Conservation (phyloP, 1,284 basidiomycete genomes). For the Ganoderma meredithae region DNA sequence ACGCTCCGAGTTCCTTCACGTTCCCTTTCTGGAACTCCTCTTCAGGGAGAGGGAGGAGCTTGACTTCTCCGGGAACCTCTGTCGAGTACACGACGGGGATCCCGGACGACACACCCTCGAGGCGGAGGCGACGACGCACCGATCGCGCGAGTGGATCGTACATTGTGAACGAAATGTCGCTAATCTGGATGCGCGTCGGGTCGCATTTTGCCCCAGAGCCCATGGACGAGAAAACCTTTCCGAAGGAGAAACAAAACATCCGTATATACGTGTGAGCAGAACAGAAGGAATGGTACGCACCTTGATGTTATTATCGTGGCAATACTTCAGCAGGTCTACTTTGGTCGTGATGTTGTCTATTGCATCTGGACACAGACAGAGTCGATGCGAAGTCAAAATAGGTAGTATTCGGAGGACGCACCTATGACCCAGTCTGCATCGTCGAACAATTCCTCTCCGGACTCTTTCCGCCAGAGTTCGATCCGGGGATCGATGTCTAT, state of each 20-base stretch:
- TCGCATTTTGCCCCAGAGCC: constrained; percentile 97
- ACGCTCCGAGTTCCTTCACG: constrained; percentile 90
- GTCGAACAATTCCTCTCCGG: constrained; percentile 74
- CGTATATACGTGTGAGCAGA: not conserved
- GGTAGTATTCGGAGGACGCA: constrained; percentile 43
- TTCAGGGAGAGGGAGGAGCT: constrained; percentile 89
- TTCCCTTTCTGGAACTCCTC: constrained; percentile 92
- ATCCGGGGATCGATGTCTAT: constrained; percentile 84
- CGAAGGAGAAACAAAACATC: not conserved
- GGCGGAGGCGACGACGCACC: constrained; percentile 83
- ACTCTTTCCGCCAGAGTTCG: constrained; percentile 85
- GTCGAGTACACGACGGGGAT: constrained; percentile 98
- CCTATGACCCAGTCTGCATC: constrained; percentile 92
- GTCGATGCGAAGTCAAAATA: constrained; percentile 27
- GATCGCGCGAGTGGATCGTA: constrained; percentile 96
- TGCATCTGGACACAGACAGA: constrained; percentile 64
- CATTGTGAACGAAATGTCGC: constrained; percentile 91
- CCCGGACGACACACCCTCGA: constrained; percentile 72
- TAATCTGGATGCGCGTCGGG: constrained; percentile 94
- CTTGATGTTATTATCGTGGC: constrained; percentile 78
- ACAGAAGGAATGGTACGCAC: constrained; percentile 43
- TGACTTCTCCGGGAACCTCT: constrained; percentile 89
- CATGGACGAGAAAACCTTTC: constrained; percentile 95
- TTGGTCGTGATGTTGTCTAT: constrained; percentile 98
- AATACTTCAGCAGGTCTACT: constrained; percentile 88